Evolutionary conservation across 371 early-diverging fungal species (phyloP).

Genomic region (Lichtheimia hyalospora): DNA sequence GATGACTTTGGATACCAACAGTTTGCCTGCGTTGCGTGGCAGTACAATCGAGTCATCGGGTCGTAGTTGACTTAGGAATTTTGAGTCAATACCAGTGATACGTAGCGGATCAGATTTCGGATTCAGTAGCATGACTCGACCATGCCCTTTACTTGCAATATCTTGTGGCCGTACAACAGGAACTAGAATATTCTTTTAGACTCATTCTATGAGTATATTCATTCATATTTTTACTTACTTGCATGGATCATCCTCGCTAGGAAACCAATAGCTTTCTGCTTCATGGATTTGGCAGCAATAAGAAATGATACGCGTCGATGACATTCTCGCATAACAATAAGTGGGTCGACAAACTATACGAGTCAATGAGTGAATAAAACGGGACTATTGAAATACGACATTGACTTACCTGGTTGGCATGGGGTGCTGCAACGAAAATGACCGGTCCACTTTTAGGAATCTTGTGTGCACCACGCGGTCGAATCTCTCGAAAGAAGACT

Average conservation of each 20-base stretch:
- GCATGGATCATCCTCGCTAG: conserved; percentile 70
- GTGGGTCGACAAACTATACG: conserved; percentile 82
- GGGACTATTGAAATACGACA: background rate
- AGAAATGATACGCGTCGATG: conserved; percentile 77
- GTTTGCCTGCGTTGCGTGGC: conserved; percentile 54
- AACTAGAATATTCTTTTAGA: conserved; percentile 56
- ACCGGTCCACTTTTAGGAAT: conserved; percentile 84
- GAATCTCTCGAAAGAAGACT: conserved; percentile 86
- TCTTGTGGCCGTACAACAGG: conserved; percentile 91
- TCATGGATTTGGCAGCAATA: conserved; percentile 81
- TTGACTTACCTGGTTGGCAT: conserved; percentile 79
- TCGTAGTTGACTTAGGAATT: conserved; percentile 65
- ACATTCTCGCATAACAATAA: conserved; percentile 75
- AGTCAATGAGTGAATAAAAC: background rate
- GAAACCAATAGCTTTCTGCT: conserved; percentile 73
- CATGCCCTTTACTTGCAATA: conserved; percentile 65
- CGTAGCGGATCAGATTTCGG: conserved; percentile 59
- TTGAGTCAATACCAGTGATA: conserved; percentile 64
- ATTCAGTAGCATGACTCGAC: conserved; percentile 63
- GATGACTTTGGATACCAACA: conserved; percentile 67
- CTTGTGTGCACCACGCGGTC: conserved; percentile 77
- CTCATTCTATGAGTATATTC: background rate
- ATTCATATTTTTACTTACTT: conserved; percentile 37
- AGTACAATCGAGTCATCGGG: conserved; percentile 60
- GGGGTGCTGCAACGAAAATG: conserved; percentile 91